Evolutionary conservation across 306 rosid species (phyloP).

Genomic region (Cucumis cinereus): DNA sequence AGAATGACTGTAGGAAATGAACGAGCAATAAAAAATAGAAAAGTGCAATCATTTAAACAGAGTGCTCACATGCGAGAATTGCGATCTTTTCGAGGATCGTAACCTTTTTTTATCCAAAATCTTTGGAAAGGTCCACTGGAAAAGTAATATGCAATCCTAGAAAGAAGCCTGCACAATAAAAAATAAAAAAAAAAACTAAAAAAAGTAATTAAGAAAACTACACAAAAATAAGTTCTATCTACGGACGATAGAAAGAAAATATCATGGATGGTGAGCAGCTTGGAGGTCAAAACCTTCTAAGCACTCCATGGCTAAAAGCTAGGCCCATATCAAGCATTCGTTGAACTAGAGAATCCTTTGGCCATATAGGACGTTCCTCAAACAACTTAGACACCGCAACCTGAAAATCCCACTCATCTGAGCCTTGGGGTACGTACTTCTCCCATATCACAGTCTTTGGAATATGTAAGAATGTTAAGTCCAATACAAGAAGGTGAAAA

Average conservation of each 20-base stretch:
- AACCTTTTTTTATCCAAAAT: slow-evolving; percentile 91
- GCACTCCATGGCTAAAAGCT: slow-evolving; percentile 32
- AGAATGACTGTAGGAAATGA: not conserved
- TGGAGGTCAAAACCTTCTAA: slow-evolving; percentile 57
- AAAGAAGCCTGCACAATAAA: slow-evolving; percentile 64
- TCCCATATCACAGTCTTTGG: slow-evolving; percentile 91
- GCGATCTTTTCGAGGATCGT: slow-evolving; percentile 81
- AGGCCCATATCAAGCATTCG: slow-evolving; percentile 55
- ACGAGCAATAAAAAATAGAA: not conserved
- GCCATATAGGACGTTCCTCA: slow-evolving; percentile 87
- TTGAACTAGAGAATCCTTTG: slow-evolving; percentile 52
- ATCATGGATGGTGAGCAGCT: not conserved
- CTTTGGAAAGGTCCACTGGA: slow-evolving; percentile 87
- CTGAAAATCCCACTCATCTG: slow-evolving; percentile 76
- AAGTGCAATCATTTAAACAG: not conserved
- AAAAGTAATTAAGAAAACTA: not conserved
- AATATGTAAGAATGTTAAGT: slow-evolving; percentile 73
- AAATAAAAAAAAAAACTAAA: too few species aligned
- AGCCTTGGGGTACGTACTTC: slow-evolving; percentile 54
- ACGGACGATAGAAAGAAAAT: not conserved
- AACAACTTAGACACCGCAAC: slow-evolving; percentile 57
- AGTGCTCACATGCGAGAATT: slow-evolving; percentile 65
- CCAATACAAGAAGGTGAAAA: slow-evolving; percentile 12
- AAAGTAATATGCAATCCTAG: slow-evolving; percentile 84
- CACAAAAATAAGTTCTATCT: slow-evolving; percentile 1